Percentiles rank a stretch among this genome's conserved stretches.
These are phyloP conservation scores for Phytophthora europaea DNA, from an alignment of 352 stramenopile genomes.

Conservation along the genomic window DNA sequence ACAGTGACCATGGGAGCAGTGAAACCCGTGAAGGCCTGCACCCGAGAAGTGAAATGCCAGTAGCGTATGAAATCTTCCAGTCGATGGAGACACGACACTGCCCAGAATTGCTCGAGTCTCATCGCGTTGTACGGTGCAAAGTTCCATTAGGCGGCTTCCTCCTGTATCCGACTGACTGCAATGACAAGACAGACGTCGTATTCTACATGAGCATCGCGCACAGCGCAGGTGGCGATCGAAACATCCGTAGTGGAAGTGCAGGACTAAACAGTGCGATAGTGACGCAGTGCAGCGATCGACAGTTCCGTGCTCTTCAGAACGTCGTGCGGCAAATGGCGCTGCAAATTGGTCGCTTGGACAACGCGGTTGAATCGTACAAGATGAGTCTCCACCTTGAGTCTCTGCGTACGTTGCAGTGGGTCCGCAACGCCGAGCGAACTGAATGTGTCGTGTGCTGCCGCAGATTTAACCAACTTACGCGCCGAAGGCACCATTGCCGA, in stretches of 20 bases:
- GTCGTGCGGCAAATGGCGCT: slow-evolving; percentile 70
- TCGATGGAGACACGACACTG: slow-evolving; percentile 78
- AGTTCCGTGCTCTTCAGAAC: slow-evolving; percentile 70
- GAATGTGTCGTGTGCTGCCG: slow-evolving; percentile 76
- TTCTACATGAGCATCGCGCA: slow-evolving; percentile 75
- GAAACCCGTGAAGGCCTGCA: slow-evolving; percentile 23
- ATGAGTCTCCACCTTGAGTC: slow-evolving; percentile 73
- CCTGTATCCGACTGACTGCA: slow-evolving; percentile 69
- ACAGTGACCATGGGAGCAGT: slow-evolving; percentile 9
- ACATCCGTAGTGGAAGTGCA: slow-evolving; percentile 4
- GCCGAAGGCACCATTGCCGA: slow-evolving; percentile 80
- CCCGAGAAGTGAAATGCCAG: slow-evolving; percentile 42
- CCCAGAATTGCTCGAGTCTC: slow-evolving; percentile 68
- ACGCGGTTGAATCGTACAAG: slow-evolving; percentile 70
- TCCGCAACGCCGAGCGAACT: slow-evolving; percentile 58
- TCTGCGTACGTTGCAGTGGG: slow-evolving; percentile 59
- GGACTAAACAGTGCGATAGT: slow-evolving; percentile 17
- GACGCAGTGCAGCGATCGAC: slow-evolving; percentile 53
- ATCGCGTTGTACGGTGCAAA: slow-evolving; percentile 66
- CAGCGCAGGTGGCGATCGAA: slow-evolving; percentile 10
- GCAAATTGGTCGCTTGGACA: slow-evolving; percentile 58
- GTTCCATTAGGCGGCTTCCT: slow-evolving; percentile 78
- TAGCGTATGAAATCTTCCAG: slow-evolving; percentile 76
- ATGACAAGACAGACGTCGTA: slow-evolving; percentile 77
- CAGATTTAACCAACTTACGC: slow-evolving; percentile 73